Evolutionary conservation across 1,139 yeast species (phyloP).

Genomic region (Yamadazyma atmosphaerica): DNA sequence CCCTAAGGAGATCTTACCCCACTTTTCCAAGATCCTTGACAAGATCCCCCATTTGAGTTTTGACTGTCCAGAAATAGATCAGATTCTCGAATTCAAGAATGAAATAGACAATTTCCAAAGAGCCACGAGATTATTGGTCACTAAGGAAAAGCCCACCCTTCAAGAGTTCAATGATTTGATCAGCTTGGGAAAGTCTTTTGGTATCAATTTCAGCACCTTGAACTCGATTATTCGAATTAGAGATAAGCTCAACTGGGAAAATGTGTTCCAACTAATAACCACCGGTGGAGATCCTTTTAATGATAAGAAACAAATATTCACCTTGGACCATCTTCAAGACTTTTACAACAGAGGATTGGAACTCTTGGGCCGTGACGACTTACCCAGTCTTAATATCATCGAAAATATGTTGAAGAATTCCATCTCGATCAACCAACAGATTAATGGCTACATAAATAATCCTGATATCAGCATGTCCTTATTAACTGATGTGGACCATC

Average conservation of each 20-base stretch:
- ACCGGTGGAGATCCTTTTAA: slow-evolving; percentile 45
- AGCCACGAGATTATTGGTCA: slow-evolving; percentile 42
- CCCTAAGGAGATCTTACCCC: slow-evolving; percentile 20
- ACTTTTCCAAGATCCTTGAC: slow-evolving; percentile 36
- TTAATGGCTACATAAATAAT: slow-evolving; percentile 22
- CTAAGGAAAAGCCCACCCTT: slow-evolving; percentile 25
- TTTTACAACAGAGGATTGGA: slow-evolving; percentile 44
- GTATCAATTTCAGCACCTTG: slow-evolving; percentile 55
- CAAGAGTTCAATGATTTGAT: slow-evolving; percentile 49
- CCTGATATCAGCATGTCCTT: slow-evolving; percentile 6
- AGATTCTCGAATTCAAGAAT: slow-evolving; percentile 50
- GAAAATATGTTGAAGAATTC: slow-evolving; percentile 31
- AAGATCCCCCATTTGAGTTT: slow-evolving; percentile 53
- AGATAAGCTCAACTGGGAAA: slow-evolving; percentile 52
- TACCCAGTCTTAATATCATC: slow-evolving; percentile 21
- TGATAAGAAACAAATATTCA: slow-evolving; percentile 34
- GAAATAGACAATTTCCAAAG: slow-evolving; percentile 58
- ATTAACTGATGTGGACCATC: slow-evolving; percentile 11
- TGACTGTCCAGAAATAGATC: slow-evolving; percentile 59
- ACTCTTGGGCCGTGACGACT: slow-evolving; percentile 31
- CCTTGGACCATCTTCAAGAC: slow-evolving; percentile 33
- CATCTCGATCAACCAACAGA: slow-evolving; percentile 27
- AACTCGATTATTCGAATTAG: slow-evolving; percentile 49
- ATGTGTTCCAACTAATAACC: slow-evolving; percentile 31
- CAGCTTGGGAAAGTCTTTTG: slow-evolving; percentile 58